These are phyloP conservation scores for Elongisporangium anandrum DNA, from an alignment of 352 stramenopile species.

Conservation along the genomic window DNA sequence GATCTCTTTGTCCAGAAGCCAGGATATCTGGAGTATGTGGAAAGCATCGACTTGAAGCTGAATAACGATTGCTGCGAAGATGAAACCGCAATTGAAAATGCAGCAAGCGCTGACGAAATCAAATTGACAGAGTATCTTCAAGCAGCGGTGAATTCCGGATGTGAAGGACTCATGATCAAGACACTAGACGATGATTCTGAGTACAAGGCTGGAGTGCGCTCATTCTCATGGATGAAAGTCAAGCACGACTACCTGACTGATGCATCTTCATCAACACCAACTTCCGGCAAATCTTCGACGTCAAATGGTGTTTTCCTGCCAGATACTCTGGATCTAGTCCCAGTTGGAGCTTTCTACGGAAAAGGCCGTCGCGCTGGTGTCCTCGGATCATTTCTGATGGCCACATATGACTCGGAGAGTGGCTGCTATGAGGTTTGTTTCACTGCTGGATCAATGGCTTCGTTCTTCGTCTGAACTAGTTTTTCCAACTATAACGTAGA, in stretches of 20 bases:
- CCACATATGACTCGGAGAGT: conserved; percentile 91
- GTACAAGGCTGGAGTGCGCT: conserved; percentile 66
- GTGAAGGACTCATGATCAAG: conserved; percentile 83
- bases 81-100: conserved; percentile 1
- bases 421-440: conserved; percentile 91
- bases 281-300: conserved; percentile 5
- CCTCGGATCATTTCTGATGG: conserved; percentile 98
- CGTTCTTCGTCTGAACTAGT: neutral
- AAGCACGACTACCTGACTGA: conserved; percentile 74
- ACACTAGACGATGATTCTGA: conserved; percentile 36
- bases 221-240: conserved; percentile 84
- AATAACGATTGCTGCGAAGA: conserved; percentile 7
- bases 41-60: conserved; percentile 35
- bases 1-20: conserved; percentile 21
- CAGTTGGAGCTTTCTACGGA: conserved; percentile 96
- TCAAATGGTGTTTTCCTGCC: conserved; percentile 56
- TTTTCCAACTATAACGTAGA: conserved; percentile 23
- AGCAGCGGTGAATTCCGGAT: conserved; percentile 47
- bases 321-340: conserved; percentile 97
- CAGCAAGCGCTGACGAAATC: conserved; percentile 1
- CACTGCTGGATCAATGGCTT: neutral
- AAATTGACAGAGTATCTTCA: conserved; percentile 36
- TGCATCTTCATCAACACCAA: conserved; percentile 2
- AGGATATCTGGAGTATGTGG: conserved; percentile 63
- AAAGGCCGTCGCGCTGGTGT: conserved; percentile 92